Conservation (phyloP, 768 basidiomycete genomes). For the Hericium rajendrae region DNA sequence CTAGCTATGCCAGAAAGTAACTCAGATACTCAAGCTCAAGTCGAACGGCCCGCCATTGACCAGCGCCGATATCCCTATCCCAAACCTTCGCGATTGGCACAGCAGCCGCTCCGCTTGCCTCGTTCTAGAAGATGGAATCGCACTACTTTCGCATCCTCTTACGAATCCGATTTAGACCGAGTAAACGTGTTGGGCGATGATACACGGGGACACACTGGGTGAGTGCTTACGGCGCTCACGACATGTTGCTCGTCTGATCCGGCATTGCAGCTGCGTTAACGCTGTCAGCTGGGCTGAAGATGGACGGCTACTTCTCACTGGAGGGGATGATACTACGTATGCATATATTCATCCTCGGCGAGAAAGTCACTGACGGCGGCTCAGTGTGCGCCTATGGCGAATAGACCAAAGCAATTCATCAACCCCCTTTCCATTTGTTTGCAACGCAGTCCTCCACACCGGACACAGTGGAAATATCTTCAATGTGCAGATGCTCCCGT, state of each 20-base stretch:
- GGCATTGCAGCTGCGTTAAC: conserved; percentile 56
- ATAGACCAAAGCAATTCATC: conserved; percentile 37
- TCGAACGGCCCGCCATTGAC: no score
- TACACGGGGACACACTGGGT: conserved; percentile 62
- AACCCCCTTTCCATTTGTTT: conserved; percentile 50
- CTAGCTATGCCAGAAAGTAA: no score
- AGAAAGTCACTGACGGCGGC: neutral
- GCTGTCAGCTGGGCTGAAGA: conserved; percentile 64
- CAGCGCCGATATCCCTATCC: no score
- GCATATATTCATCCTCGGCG: conserved; percentile 12
- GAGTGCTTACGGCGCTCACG: conserved; percentile 7
- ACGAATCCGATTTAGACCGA: conserved; percentile 38
- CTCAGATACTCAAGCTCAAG: no score
- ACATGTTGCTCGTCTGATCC: neutral
- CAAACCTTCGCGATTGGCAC: no score
- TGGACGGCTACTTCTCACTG: conserved; percentile 57
- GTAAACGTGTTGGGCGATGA: conserved; percentile 63
- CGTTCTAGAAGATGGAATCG: conserved; percentile 1
- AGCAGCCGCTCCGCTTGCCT: no score
- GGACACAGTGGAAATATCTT: conserved; percentile 84
- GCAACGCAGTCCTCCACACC: conserved; percentile 60
- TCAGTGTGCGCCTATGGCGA: conserved; percentile 71
- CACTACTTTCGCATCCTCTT: conserved; percentile 11
- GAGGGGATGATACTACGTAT: conserved; percentile 66
- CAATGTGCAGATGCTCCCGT: conserved; percentile 70